Evolutionary conservation across 1,284 basidiomycete species (phyloP), one percentile per base, ranked within the genome.

Genomic region (Neolentinus lepideus): DNA sequence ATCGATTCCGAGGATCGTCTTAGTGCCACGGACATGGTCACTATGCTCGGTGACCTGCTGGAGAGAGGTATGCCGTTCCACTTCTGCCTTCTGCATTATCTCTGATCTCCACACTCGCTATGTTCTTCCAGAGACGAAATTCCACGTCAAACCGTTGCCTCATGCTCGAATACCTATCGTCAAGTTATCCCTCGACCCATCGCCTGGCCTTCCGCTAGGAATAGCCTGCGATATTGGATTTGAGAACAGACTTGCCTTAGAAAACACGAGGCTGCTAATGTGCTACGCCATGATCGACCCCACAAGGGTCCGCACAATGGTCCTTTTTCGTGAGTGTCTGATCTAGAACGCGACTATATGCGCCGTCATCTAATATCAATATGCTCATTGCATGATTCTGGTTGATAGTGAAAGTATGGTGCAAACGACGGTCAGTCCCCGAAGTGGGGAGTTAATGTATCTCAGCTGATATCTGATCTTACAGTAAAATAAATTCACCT

Each of bases 161-260:
- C 92, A 96, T 72, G 96, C 96, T 16, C 88, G 96, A 63, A 98
- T 99, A 77, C 96, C 96, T 24, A 99, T 99, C 70, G 94, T 99
- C 69, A 99, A 99, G 75, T 81, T 99, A 57, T 94, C 89, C 45
- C 82, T 98, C 54, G 87, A 94, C 63, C 90, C 95, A 16, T 95
- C 93, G 0, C 85, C 87, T 14, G 93, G 92, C 1, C 76, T 97
- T 8, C 94, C 93, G 1, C 85, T 88, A 51, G 92, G 92, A 65
- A 91, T 99, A 63, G 89, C 94, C 19, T 98, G 96, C 70, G 96
- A 99, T 72, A 99, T 99, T 63, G 96, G 96, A 26, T 98, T 99
- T 63, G 96, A 98, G 76, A 98, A 98, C 73, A 83, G 94, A 63
- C 78, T 99, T 50, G 96, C 96, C 19, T 79, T 99, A 58, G 96